Percentiles rank a stretch among this genome's conserved stretches.
phyloP scores from a whole-genome alignment of 192 early-diverging fungal genomes.

The Dissophora globulifera region DNA sequence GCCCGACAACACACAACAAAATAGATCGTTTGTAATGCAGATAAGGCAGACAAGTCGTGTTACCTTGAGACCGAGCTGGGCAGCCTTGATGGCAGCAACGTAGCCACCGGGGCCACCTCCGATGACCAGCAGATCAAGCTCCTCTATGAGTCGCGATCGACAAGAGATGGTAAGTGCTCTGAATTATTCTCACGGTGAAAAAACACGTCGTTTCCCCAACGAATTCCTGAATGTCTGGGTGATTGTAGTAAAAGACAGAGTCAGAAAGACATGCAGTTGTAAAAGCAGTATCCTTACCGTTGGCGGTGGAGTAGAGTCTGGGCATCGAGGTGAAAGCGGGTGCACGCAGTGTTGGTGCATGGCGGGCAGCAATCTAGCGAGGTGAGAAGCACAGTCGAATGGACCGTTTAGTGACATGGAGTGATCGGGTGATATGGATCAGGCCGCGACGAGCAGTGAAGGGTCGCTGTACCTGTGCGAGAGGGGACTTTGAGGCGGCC shows the following conservation, averaged over 20 bases:
- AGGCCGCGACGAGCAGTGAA: not conserved
- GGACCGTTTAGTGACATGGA: not conserved
- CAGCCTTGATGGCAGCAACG: slow-evolving; percentile 98
- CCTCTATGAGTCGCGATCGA: slow-evolving; percentile 30
- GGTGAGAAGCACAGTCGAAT: not conserved
- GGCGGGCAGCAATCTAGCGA: slow-evolving; percentile 48
- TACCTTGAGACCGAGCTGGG: slow-evolving; percentile 97
- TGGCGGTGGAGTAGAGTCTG: slow-evolving; percentile 48
- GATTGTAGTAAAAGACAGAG: too few species aligned
- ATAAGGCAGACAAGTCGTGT: not conserved
- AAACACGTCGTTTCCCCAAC: slow-evolving; percentile 8
- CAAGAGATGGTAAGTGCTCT: not conserved
- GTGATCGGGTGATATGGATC: not conserved
- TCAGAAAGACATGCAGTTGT: too few species aligned
- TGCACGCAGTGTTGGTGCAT: slow-evolving; percentile 40
- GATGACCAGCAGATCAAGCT: slow-evolving; percentile 86
- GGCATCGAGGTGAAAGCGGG: slow-evolving; percentile 51
- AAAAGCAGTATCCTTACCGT: slow-evolving; percentile 24
- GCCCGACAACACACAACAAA: too few species aligned
- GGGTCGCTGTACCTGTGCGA: slow-evolving; percentile 28
- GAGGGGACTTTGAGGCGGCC: slow-evolving; percentile 38
- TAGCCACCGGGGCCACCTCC: slow-evolving; percentile 99
- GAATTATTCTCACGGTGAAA: slow-evolving; percentile 38
- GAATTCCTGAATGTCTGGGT: not conserved
- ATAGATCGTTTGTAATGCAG: too few species aligned